These are phyloP conservation scores for Moniliophthora roreri DNA, from an alignment of 1,284 basidiomycete species.

Conservation along the genomic window DNA sequence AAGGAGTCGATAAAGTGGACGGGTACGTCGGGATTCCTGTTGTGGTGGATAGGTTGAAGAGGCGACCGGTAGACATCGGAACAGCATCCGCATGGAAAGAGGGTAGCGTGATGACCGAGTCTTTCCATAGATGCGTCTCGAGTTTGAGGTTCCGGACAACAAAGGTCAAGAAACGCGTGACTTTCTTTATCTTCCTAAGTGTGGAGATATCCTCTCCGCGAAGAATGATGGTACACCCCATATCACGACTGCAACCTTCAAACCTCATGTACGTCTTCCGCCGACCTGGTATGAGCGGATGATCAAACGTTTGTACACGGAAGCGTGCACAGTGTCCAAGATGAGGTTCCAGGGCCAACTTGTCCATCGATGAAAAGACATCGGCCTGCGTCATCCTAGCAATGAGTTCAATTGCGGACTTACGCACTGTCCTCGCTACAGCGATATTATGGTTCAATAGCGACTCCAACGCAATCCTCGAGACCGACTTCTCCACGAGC, in stretches of 20 bases:
- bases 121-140: slow-evolving; percentile 94
- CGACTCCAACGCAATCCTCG: slow-evolving; percentile 89
- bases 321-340: slow-evolving; percentile 91
- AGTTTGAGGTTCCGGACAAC: slow-evolving; percentile 91
- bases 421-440: slow-evolving; percentile 90
- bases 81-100: slow-evolving; percentile 64
- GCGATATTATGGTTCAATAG: slow-evolving; percentile 86
- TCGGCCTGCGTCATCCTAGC: slow-evolving; percentile 95
- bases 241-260: slow-evolving; percentile 89
- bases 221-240: slow-evolving; percentile 92
- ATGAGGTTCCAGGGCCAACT: slow-evolving; percentile 86
- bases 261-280: slow-evolving; percentile 98
- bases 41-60: slow-evolving; percentile 17
- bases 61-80: slow-evolving; percentile 39
- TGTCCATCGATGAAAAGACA: slow-evolving; percentile 94
- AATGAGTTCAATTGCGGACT: slow-evolving; percentile 84
- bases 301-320: slow-evolving; percentile 92
- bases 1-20: slow-evolving; percentile 33
- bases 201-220: slow-evolving; percentile 86
- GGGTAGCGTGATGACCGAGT: slow-evolving; percentile 84
- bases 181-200: slow-evolving; percentile 85
- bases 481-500: slow-evolving; percentile 91
- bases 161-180: slow-evolving; percentile 89
- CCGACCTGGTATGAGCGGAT: slow-evolving; percentile 85
- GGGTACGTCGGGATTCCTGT: slow-evolving; percentile 24